Conservation (phyloP, 108 stramenopile species). For the Nitzschia palea region DNA sequence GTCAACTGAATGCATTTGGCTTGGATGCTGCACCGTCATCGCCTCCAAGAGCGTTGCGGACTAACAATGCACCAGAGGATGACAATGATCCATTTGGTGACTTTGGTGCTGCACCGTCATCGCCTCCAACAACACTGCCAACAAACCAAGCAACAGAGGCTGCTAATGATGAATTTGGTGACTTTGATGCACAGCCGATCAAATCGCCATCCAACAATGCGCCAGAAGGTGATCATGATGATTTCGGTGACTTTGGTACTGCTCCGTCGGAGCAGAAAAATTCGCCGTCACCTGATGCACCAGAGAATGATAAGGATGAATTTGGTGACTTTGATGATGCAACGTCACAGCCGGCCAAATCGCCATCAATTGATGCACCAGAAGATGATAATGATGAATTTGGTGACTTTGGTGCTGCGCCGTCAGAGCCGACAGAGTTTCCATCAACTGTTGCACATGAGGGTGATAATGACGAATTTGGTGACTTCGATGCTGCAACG, state of each 20-base stretch:
- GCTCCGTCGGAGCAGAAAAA: background rate
- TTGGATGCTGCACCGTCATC: conserved; percentile 5
- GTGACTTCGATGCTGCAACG: conserved; percentile 13
- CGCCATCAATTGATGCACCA: background rate
- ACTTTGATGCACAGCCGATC: background rate
- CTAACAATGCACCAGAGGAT: background rate
- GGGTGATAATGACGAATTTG: conserved; percentile 16
- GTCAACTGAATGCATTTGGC: too few species aligned
- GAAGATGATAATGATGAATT: conserved; percentile 13
- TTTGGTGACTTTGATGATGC: conserved; percentile 24
- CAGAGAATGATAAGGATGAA: background rate
- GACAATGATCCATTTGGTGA: conserved; percentile 22
- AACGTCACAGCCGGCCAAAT: background rate
- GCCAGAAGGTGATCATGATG: conserved; percentile 15
- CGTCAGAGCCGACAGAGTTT: conserved; percentile 1
- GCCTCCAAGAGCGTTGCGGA: background rate
- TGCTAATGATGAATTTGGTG: conserved; percentile 27
- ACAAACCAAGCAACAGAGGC: background rate
- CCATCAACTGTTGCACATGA: background rate
- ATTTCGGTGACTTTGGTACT: conserved; percentile 39
- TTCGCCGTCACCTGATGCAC: background rate
- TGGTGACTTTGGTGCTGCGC: conserved; percentile 17
- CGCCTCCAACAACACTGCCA: background rate
- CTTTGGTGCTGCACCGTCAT: conserved; percentile 7
- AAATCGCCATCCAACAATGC: background rate